Evolutionary conservation across 805 yeast genomes (phyloP), one percentile per base, ranked within the genome.

Genomic region (Saccharomycopsis fibuligera): DNA sequence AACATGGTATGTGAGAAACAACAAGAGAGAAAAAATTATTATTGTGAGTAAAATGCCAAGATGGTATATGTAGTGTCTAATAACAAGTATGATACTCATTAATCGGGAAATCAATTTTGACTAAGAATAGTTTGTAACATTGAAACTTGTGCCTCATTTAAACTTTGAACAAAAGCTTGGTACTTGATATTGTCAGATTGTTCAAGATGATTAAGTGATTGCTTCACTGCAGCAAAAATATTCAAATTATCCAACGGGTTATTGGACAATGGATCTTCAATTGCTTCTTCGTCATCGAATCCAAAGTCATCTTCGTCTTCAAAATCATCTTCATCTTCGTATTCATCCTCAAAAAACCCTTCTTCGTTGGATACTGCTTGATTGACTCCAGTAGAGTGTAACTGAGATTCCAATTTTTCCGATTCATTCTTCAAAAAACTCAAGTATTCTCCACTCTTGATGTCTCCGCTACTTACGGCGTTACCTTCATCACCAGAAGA

Each of bases 361-460:
- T 85, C 96, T 60, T 90, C 97, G 41, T 81, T 80, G 40, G 85
- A 72, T 6, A 84, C 93, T 42, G 83, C 93, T 44, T 78, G 81
- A 44, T 51, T 60, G 14, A 67, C 70, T 9, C 59, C 66, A 51
- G 68, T 69, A 21, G 40, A 21, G 29, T 27, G 17, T 31, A 43
- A 45, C 17, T 49, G 30, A 5, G 42, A 8, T 30, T 49, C 45
- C 2, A 45, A 29, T 22, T 40, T 30, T 22, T 39, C 19, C 12
- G 36, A 38, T 24, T 49, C 52, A 23, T 30, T 14, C 29, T 44
- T 31, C 37, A 45, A 40, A 35, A 45, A 49, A 17, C 23, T 39
- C 27, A 49, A n/a, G 24, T 23, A 49, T 8, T 45, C 42, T 3
- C 49, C 49, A 23, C 16, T 38, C 2, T 19, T 21, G 27, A 35